Base-by-base conservation (phyloP, 2,329 filamentous ascomycete genomes). In the Raffaelea deltoideospora region DNA sequence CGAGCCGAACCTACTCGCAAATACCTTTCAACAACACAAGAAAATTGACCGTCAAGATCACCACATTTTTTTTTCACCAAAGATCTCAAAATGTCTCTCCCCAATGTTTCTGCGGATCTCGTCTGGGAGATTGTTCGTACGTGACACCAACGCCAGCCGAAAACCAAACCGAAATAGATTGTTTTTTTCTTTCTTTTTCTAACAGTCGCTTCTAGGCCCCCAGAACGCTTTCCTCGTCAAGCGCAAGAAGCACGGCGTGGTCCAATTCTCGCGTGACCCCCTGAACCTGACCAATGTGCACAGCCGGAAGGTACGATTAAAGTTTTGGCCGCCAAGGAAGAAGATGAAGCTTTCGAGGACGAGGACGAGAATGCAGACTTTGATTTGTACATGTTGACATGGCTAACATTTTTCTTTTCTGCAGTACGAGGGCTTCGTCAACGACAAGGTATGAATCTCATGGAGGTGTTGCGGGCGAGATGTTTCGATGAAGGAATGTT, bases 51-150 rank as follows among this genome's bases (percentile, higher is more conserved):
- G n/a, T n/a, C n/a, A n/a, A n/a, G n/a, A n/a, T n/a, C n/a, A n/a
- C n/a, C 10, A 27, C 31, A 27, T 35, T 32, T 29, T 33, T 27
- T 34, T 37, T 34, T 36, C 23, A 29, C 14, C 17, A 33, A n/a
- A n/a, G n/a, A 26, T 26, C 31, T 27, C 69, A 74, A 61, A 63
- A 73, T 47, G 45, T 39, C 45, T 31, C 24, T 74, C 67, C 57
- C 76, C 54, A 84, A 86, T 70, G 71, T 93, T 58, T 92, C 86
- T 61, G 65, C 78, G 58, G 87, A 95, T 67, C 73, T 95, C 54
- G 68, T 94, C 72, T 96, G 88, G 88, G 80, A 88, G 75, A 68
- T 92, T 63, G 78, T 79, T 72, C 84, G 87, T 95, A 78, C 64
- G 86, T 86, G 24, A 39, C 33, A 21, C 23, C 21, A 17, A 29